Evolutionary conservation across 1,284 basidiomycete genomes (phyloP), one percentile per base, ranked within the genome.

Genomic region (Vanrija pseudolonga): DNA sequence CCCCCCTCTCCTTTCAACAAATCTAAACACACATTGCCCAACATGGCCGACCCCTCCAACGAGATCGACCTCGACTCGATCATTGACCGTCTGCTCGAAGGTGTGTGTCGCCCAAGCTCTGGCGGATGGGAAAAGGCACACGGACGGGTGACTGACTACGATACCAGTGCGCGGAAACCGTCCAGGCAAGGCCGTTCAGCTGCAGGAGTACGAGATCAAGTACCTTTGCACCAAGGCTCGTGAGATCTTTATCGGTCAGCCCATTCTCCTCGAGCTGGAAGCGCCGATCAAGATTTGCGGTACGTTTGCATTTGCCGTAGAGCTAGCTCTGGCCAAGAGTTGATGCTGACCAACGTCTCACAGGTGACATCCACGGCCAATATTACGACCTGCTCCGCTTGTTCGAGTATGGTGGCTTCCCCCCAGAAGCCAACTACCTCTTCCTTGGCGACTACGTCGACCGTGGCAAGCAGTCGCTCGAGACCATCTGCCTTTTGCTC

Each of bases 21-120:
- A 17, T n/a, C 19, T 18, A 11, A 14, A 23, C 50, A 24, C 37
- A 38, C 14, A 36, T 39, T 19, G 39, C 39, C 26, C 55, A 71
- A 28, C 48, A 80, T 80, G 78, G 78, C 78, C 56, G 79, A 80
- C 63, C 66, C 68, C 55, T 65, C 71, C 26, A 73, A 67, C 37
- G 92, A 95, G 77, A 93, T 96, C 78, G 93, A 96, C 83, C 84
- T 97, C 64, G 93, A 97, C 82, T 94, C 91, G 77, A 90, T 96
- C 81, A 96, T 97, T 75, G 93, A 96, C 85, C 84, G 92, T 61
- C 82, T 96, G 64, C 82, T 96, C 64, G 93, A 96, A 86, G 93
- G 93, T 93, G 80, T 80, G 89, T 79, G 9, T 8, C 23, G 26
- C 22, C 20, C 22, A 24, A 42, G 41, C 47, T 19, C 18, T 26